Base-by-base conservation (phyloP, 495 filamentous ascomycete genomes). In the Hypoxylon fragiforme region DNA sequence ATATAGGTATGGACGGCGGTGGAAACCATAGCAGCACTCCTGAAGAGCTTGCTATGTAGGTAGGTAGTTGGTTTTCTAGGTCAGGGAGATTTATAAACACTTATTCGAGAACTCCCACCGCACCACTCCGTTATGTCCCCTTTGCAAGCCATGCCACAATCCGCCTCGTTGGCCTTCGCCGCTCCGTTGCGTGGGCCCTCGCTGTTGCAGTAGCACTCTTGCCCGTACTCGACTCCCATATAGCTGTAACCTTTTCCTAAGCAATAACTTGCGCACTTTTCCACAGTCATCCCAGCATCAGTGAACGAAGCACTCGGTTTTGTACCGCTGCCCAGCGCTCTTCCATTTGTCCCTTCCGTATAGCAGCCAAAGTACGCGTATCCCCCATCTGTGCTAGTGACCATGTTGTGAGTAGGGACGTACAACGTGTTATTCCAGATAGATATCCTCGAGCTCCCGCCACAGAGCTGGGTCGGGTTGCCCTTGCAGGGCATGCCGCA, bases 401-500 rank as follows among this genome's bases (percentile, higher is more conserved):
- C 31, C 7, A 57, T 7, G 11, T 57, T 50, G 5, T 35, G 54
- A 11, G 46, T 57, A 5, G 45, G 15, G 2, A 57, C 45, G 30
- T 57, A 57, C 1, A 57, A 19, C n/a, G 50, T 57, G 36, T 45
- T 55, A 19, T 46, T 55, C 53, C 44, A 62, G 38, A 60, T 18
- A 26, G 57, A 56, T 11, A 60, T 24, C 20, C 31, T 52, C 1
- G 20, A 24, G 15, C 51, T 43, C 0, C 59, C 60, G 12, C 67
- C 67, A 37, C 67, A 70, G 9, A 44, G 42, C 30, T 63, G 32
- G 2, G 41, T 34, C 8, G 38, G 21, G 49, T 73, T 64, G 14
- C 65, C 67, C 35, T 65, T 64, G 55, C 73, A 77, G 0, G 58
- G 28, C 65, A 72, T 73, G 28, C 56, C 54, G 63, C 73, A 77